phyloP scores from a whole-genome alignment of 2,329 filamentous ascomycete genomes.

The Trichoderma oligosporum region DNA sequence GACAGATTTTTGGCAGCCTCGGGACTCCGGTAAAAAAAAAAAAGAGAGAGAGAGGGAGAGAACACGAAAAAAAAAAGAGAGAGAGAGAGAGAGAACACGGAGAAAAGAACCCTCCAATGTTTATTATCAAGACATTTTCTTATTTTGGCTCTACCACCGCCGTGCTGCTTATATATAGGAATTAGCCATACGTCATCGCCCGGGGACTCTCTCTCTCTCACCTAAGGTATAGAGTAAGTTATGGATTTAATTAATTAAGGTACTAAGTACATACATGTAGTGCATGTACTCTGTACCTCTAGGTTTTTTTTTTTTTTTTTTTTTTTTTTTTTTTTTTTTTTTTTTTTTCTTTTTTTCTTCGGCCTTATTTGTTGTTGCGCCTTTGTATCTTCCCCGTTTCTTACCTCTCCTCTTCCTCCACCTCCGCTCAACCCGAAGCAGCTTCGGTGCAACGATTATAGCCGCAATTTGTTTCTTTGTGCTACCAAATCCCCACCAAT shows the following conservation, averaged over 20 bases:
- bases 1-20: background rate
- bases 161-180: background rate
- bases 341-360: slow-evolving; percentile 1
- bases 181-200: slow-evolving; percentile 8
- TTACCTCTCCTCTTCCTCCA: slow-evolving; percentile 12
- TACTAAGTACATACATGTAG: background rate
- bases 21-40: background rate
- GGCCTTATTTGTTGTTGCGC: slow-evolving; percentile 8
- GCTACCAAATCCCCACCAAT: slow-evolving; percentile 5
- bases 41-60: no score
- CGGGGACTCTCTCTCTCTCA: background rate
- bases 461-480: background rate
- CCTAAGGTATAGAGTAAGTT: no score
- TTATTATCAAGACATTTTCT: no score
- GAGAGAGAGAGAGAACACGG: no score
- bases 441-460: slow-evolving; percentile 4
- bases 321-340: slow-evolving; percentile 5
- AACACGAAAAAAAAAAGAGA: background rate
- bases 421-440: slow-evolving; percentile 17
- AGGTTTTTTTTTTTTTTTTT: slow-evolving; percentile 3
- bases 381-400: slow-evolving; percentile 6
- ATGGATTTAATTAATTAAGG: background rate
- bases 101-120: no score
- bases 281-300: background rate
- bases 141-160: background rate